Evolutionary conservation across 768 basidiomycete species (phyloP), one percentile per base, ranked within the genome.

Genomic region (Tylopilus intermedius): DNA sequence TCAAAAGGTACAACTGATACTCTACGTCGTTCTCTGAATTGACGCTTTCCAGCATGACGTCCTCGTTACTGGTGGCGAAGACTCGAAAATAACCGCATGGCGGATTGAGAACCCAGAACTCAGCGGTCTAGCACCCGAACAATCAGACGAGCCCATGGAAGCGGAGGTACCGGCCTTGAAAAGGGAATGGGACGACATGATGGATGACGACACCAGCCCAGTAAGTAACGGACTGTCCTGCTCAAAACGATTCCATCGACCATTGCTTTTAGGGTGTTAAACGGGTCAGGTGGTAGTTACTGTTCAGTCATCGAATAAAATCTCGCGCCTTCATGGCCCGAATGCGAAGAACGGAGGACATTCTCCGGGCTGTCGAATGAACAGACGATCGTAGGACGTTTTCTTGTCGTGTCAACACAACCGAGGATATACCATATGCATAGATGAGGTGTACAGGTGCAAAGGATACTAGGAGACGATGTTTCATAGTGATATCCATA

Each of bases 61-160:
- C 18, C 58, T 80, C 11, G 60, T 79, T 18, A 78, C 79, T 3
- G 79, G 79, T 2, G 79, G 79, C 2, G 79, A 80, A 71, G 79
- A 80, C 52, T 64, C 69, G 8, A 76, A 73, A 55, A 69, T 80
- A 51, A 69, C 72, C 24, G 52, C 74, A 14, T 80, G 79, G 79
- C 62, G 53, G 37, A 58, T 57, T 21, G 53, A 68, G 30, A 38
- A 53, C 11, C 50, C 50, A 1, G n/a, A 10, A 30, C 5, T 29
- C 6, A 15, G 18, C 15, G 49, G 30, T 48, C 40, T 18, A 11
- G 45, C 4, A 9, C 35, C 26, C 14, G 42, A 53, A 44, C 50
- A 47, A n/a, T 38, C 35, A 45, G 60, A 55, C 29, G 49, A 53
- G 18, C 22, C 42, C 15, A 58, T 62, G 54, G 48, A 65, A 45